Conservation (phyloP, 805 yeast species). For the Candida golubevii region DNA sequence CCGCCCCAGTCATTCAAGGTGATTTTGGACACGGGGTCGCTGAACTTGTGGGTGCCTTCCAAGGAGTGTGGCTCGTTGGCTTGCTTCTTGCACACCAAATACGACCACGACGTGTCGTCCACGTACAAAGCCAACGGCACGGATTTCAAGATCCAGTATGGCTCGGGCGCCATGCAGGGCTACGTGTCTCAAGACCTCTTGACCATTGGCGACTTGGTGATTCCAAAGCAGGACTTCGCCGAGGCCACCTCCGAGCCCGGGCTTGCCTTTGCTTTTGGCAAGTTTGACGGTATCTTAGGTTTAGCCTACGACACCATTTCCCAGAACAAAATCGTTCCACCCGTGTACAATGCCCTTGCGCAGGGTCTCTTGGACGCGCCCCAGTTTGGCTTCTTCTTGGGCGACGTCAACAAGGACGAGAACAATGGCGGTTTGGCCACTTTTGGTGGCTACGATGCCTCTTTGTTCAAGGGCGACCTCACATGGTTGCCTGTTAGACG, state of each 20-base stretch:
- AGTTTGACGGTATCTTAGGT: constrained; percentile 96
- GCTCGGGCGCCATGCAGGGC: constrained; percentile 91
- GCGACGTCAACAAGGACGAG: constrained; percentile 64
- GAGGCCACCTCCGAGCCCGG: constrained; percentile 98
- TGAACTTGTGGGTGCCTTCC: constrained; percentile 96
- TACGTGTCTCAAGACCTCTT: constrained; percentile 84
- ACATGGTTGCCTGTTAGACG: constrained; percentile 98
- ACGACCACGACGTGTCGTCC: constrained; percentile 77
- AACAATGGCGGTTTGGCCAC: constrained; percentile 87
- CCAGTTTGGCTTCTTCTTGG: constrained; percentile 87
- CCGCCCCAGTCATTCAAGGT: constrained; percentile 95
- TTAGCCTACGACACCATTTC: constrained; percentile 90
- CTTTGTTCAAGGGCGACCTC: constrained; percentile 74
- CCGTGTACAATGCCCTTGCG: constrained; percentile 82
- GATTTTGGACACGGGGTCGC: constrained; percentile 91
- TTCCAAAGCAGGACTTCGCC: constrained; percentile 89
- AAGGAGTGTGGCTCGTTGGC: constrained; percentile 88
- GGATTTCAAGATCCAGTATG: constrained; percentile 81
- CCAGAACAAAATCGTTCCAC: constrained; percentile 87
- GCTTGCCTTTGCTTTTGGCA: constrained; percentile 95
- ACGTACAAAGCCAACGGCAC: constrained; percentile 85
- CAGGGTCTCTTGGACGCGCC: constrained; percentile 79
- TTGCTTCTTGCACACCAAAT: constrained; percentile 89
- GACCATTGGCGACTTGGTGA: constrained; percentile 75
- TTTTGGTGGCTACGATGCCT: constrained; percentile 87